Conservation (phyloP, 257 asterid genomes). For the Phtheirospermum japonicum region DNA sequence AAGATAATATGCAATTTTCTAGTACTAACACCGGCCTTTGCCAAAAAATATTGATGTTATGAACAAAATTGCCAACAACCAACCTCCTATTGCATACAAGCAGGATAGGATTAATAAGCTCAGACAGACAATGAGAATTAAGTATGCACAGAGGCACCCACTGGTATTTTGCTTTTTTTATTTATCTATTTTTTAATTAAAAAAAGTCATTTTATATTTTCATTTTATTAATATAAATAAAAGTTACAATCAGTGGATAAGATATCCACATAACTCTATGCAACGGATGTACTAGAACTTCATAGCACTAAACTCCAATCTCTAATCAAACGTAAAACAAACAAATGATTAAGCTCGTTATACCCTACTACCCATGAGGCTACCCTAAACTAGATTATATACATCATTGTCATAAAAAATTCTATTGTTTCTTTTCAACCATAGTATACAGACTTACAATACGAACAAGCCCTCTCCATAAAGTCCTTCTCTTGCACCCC, state of each 20-base stretch:
- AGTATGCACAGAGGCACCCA: too few species aligned
- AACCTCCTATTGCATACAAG: constrained; percentile 8
- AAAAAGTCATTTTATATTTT: neutral
- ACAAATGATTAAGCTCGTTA: neutral
- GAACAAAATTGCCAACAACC: constrained; percentile 11
- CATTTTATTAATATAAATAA: too few species aligned
- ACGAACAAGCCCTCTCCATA: neutral
- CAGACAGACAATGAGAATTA: too few species aligned
- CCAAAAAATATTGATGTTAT: constrained; percentile 12
- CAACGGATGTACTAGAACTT: neutral
- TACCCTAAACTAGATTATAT: neutral
- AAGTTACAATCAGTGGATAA: neutral
- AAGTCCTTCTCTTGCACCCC: neutral
- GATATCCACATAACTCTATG: neutral
- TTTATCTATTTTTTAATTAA: too few species aligned
- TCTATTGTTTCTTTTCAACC: neutral
- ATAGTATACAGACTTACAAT: neutral
- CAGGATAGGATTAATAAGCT: neutral
- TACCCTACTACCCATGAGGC: neutral
- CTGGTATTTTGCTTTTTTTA: too few species aligned
- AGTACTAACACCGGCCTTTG: constrained; percentile 3
- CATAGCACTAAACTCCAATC: neutral
- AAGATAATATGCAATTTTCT: constrained; percentile 8
- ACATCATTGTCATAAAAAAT: neutral
- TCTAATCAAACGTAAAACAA: neutral